These are phyloP conservation scores for Calonectria naviculata DNA, from an alignment of 2,329 filamentous ascomycete species.

Conservation along the genomic window DNA sequence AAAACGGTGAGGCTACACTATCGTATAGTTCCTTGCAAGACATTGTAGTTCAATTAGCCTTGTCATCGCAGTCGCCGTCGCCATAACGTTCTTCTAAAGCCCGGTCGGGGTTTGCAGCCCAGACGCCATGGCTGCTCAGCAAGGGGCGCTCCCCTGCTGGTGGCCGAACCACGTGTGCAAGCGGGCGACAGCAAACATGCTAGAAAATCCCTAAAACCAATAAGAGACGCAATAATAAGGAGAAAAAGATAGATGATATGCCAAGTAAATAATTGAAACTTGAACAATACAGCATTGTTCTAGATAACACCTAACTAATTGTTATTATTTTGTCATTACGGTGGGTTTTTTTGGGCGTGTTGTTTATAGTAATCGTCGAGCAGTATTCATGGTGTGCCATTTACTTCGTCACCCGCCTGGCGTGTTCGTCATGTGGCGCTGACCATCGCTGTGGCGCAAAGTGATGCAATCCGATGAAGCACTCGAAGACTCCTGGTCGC, in stretches of 20 bases:
- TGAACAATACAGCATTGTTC: too few species aligned
- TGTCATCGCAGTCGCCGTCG: neutral
- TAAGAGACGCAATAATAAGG: too few species aligned
- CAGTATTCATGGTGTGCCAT: too few species aligned
- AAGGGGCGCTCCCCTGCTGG: neutral
- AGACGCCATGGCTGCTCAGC: neutral
- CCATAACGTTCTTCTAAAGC: neutral
- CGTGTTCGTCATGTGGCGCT: conserved; percentile 22
- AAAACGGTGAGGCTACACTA: neutral
- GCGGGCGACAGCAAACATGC: too few species aligned
- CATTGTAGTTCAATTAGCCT: neutral
- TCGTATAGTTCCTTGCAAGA: neutral
- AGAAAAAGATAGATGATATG: too few species aligned
- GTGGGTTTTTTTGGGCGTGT: too few species aligned
- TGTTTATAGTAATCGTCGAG: too few species aligned
- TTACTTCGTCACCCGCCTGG: too few species aligned
- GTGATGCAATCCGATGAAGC: conserved; percentile 26
- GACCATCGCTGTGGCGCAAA: conserved; percentile 27
- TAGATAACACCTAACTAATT: too few species aligned
- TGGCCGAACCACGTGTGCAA: conserved; percentile 15
- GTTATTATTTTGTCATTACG: too few species aligned
- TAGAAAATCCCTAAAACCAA: too few species aligned
- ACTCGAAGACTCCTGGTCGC: neutral
- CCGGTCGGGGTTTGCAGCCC: neutral
- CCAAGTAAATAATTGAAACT: too few species aligned